A percentile compares a stretch with the other conserved stretches of the same genome.
phyloP scores from a whole-genome alignment of 768 basidiomycete genomes.

The Chalciporus pseudorubinellus region DNA sequence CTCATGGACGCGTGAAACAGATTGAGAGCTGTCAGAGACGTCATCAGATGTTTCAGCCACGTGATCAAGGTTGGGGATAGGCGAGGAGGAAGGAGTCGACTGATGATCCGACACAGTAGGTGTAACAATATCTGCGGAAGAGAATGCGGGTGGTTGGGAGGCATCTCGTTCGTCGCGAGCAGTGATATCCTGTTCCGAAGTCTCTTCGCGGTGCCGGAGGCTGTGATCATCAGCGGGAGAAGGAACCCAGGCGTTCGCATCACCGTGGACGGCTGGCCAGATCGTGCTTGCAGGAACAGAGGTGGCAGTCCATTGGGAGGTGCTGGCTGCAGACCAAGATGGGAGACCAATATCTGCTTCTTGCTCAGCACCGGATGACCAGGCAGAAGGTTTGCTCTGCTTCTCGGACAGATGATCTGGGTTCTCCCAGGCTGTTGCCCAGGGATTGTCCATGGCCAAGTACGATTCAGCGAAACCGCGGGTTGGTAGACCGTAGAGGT shows the following conservation, averaged over 20 bases:
- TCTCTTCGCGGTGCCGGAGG: not conserved
- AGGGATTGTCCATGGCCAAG: slow-evolving; percentile 66
- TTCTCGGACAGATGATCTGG: slow-evolving; percentile 31
- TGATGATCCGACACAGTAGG: slow-evolving; percentile 1
- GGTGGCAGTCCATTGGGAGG: slow-evolving; percentile 47
- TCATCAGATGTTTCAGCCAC: slow-evolving; percentile 22
- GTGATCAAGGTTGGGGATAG: not conserved
- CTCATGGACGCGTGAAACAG: not conserved
- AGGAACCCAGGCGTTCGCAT: slow-evolving; percentile 3
- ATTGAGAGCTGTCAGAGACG: slow-evolving; percentile 57
- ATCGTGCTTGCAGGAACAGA: slow-evolving; percentile 38
- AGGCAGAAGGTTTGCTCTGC: slow-evolving; percentile 1
- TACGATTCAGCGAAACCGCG: slow-evolving; percentile 10
- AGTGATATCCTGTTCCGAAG: not conserved
- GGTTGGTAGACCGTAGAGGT: not conserved
- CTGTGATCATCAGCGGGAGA: slow-evolving; percentile 15
- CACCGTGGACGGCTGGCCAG: slow-evolving; percentile 35
- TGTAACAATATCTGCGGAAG: not conserved
- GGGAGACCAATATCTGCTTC: slow-evolving; percentile 58
- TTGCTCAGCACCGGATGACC: slow-evolving; percentile 26
- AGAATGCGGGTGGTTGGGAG: not conserved
- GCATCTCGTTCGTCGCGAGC: not conserved
- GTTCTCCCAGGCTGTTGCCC: slow-evolving; percentile 70
- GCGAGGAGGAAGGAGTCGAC: not conserved
- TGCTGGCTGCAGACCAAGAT: slow-evolving; percentile 52